Evolutionary conservation across 2,329 filamentous ascomycete species (phyloP).

Genomic region (Emmonsia crescens): DNA sequence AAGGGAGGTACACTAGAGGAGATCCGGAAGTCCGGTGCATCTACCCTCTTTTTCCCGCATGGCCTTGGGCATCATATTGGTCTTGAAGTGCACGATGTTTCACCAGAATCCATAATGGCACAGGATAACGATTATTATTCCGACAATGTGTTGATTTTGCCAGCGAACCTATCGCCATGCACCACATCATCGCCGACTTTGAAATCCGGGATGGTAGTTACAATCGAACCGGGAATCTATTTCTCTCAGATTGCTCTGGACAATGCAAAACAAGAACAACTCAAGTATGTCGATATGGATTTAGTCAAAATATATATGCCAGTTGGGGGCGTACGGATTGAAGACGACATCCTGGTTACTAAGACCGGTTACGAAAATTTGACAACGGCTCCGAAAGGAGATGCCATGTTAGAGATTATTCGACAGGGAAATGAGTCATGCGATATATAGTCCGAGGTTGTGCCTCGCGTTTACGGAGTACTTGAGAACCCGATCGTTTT

Average conservation of each 20-base stretch:
- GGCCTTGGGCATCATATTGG: constrained; percentile 50
- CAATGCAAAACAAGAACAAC: constrained; percentile 22
- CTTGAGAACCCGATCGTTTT: neutral
- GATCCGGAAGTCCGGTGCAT: constrained; percentile 27
- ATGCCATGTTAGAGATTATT: constrained; percentile 38
- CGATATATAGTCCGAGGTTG: neutral
- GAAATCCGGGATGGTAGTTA: constrained; percentile 46
- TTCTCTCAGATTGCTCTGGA: constrained; percentile 30
- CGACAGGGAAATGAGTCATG: constrained; percentile 11
- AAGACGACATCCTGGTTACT: constrained; percentile 59
- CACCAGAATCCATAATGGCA: constrained; percentile 24
- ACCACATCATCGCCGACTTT: constrained; percentile 28
- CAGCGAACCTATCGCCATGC: constrained; percentile 20
- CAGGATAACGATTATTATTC: constrained; percentile 11
- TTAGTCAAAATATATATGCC: constrained; percentile 30
- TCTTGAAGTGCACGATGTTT: constrained; percentile 36
- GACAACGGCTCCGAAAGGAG: constrained; percentile 60
- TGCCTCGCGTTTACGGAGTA: neutral
- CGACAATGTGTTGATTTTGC: constrained; percentile 10
- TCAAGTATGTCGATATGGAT: constrained; percentile 31
- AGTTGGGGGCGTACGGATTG: constrained; percentile 36
- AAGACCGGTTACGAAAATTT: constrained; percentile 59
- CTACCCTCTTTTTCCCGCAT: constrained; percentile 33
- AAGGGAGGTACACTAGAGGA: constrained; percentile 48
- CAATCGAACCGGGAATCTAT: constrained; percentile 44